These are phyloP conservation scores for Leccinum solheimii DNA, from an alignment of 1,284 basidiomycete genomes.

Conservation along the genomic window DNA sequence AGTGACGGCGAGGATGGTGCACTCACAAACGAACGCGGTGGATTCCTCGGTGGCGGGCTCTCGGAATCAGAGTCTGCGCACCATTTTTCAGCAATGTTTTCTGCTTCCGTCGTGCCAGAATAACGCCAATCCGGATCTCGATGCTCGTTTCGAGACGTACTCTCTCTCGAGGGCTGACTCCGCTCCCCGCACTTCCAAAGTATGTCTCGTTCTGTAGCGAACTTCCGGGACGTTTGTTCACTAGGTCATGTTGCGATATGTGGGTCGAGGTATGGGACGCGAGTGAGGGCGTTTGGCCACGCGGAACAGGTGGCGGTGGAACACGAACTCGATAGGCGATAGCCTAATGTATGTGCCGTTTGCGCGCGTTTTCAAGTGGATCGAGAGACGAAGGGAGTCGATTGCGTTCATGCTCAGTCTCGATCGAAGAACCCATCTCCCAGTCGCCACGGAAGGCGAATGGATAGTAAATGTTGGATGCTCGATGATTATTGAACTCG, in stretches of 20 bases:
- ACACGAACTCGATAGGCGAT: background rate
- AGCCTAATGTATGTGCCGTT: no score
- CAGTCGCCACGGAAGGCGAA: background rate
- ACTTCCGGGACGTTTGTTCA: constrained; percentile 28
- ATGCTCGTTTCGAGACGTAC: constrained; percentile 19
- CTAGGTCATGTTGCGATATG: constrained; percentile 34
- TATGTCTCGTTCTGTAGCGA: constrained; percentile 30
- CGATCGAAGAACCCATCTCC: background rate
- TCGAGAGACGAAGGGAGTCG: no score
- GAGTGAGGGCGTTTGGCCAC: constrained; percentile 22
- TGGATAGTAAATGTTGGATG: background rate
- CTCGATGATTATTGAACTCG: background rate
- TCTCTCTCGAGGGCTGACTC: constrained; percentile 26
- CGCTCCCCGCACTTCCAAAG: constrained; percentile 20
- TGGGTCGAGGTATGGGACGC: constrained; percentile 31
- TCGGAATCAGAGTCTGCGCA: constrained; percentile 27
- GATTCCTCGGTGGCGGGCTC: constrained; percentile 14
- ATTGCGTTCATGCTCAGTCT: no score
- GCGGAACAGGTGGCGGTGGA: constrained; percentile 13
- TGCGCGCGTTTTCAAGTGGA: no score
- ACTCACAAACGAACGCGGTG: constrained; percentile 26
- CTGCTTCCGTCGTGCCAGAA: constrained; percentile 28
- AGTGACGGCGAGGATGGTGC: background rate
- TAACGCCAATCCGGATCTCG: constrained; percentile 13
- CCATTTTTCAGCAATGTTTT: constrained; percentile 32